Evolutionary conservation across 306 rosid genomes (phyloP), one percentile per base, ranked within the genome.

Genomic region (Parietaria judaica): DNA sequence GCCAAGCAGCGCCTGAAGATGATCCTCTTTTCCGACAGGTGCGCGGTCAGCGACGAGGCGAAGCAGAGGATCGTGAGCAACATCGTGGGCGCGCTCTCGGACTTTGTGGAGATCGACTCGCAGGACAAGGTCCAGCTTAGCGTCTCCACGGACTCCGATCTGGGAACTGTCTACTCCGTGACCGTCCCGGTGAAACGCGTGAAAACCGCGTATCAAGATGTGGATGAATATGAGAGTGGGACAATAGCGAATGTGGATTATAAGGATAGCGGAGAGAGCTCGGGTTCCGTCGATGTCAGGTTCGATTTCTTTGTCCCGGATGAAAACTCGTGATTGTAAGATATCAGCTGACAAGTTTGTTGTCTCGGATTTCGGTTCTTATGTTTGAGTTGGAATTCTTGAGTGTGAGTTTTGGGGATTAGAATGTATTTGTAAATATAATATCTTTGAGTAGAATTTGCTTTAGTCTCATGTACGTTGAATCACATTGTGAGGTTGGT

Each of bases 1-100:
- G 99, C 99, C 53, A 94, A 94, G 84, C 95, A 94, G 78, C 95
- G 99, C 8, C 66, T 94, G 79, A 94, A 94, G 78, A 86, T 94
- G 99, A 86, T 94, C 61, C 84, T 94, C 68, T 88, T 94, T 76
- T 81, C 97, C 48, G 99, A 94, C 69, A 77, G 99, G 51, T 94
- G 99, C 57, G 99, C 74, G 47, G 94, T 94, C 62, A 94, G 88
- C 61, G 95, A 94, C 1, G 95, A 94, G 83, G 99, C 97, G 54
- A 94, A 94, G 65, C 80, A 71, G 63, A 82, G 77, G 85, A 94
- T 94, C 51, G 95, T 94, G 59, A 79, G 63, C 81, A 88, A 84
- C 77, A 74, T 94, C 61, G 97, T 94, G 58, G 86, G 66, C 15
- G 77, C 97, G 61, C 77, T 94, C 17, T 94, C 99, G 43, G 99